Evolutionary conservation across 1,284 basidiomycete species (phyloP), one percentile per base, ranked within the genome.

Genomic region (Coniferiporia sulphurascens): DNA sequence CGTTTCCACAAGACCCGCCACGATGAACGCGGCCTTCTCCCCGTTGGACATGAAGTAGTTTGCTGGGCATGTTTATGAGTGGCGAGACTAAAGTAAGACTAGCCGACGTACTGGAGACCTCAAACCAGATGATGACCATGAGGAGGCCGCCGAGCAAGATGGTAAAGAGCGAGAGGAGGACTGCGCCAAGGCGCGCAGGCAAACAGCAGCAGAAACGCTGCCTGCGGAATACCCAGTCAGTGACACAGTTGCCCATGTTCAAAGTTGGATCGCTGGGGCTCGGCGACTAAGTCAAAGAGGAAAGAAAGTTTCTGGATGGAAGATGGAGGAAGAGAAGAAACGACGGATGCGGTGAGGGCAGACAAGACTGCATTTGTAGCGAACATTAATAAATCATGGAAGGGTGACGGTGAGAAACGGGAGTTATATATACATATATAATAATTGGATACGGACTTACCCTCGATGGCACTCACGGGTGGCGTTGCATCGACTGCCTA

Each of bases 171-270:
- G 82, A 76, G 73, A 83, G 77, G 52, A 79, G 67, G 55, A 83
- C 75, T 38, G 85, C 83, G 36, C 86, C 84, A 3, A 81, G 59
- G 59, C 86, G 78, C n/a, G 85, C 80, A 48, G 84, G 81, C 63
- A 87, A 68, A 66, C 86, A 87, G 64, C 76, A 85, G 66, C 85
- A 87, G 67, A 81, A 86, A 3, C 72, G 78, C 53, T 66, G 73
- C 17, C 76, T 72, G 15, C 76, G 74, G 54, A 76, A 76, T 57
- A 80, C 71, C 41, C 77, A 67, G 32, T 76, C 73, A 59, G 71
- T 68, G 64, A 64, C 76, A 61, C 74, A 76, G 69, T 76, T 78
- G 0, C 72, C 65, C 77, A 78, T 77, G 44, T n/a, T 43, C 41
- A n/a, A 43, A 43, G 44, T 21, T 15, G 17, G 15, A 17, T 19